A percentile compares a stretch with the other conserved stretches of the same genome.
These are phyloP conservation scores for Colletotrichum eleusines DNA, from an alignment of 2,329 filamentous ascomycete species.

Conservation along the genomic window DNA sequence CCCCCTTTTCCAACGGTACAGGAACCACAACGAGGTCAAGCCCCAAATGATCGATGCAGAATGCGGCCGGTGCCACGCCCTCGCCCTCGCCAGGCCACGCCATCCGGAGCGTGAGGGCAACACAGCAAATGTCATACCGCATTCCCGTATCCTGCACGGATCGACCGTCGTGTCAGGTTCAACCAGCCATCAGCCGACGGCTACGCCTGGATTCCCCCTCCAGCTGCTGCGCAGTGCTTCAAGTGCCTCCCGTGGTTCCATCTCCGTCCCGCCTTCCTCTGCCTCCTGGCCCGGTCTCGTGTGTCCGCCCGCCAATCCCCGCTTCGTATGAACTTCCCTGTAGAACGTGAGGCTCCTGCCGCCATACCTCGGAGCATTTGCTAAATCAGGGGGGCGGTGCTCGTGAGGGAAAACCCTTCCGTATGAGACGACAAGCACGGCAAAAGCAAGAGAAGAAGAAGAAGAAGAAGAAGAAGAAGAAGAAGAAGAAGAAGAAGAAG, in stretches of 20 bases:
- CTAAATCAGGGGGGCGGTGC: neutral
- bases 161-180: slow-evolving; percentile 37
- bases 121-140: slow-evolving; percentile 10
- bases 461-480: no score
- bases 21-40: neutral
- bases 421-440: neutral
- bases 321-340: neutral
- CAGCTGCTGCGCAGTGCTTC: neutral
- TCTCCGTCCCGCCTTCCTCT: neutral
- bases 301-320: slow-evolving; percentile 3
- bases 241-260: neutral
- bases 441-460: neutral
- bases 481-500: no score
- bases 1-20: neutral
- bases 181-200: slow-evolving; percentile 5
- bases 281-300: neutral
- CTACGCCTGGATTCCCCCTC: neutral
- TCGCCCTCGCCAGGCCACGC: neutral
- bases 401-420: neutral
- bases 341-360: slow-evolving; percentile 2
- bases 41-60: neutral
- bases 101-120: slow-evolving; percentile 10
- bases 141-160: slow-evolving; percentile 33
- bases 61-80: slow-evolving; percentile 22
- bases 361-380: slow-evolving; percentile 12